These are phyloP conservation scores for Cladosporium phlei DNA, from an alignment of 2,329 filamentous ascomycete genomes.

Conservation along the genomic window DNA sequence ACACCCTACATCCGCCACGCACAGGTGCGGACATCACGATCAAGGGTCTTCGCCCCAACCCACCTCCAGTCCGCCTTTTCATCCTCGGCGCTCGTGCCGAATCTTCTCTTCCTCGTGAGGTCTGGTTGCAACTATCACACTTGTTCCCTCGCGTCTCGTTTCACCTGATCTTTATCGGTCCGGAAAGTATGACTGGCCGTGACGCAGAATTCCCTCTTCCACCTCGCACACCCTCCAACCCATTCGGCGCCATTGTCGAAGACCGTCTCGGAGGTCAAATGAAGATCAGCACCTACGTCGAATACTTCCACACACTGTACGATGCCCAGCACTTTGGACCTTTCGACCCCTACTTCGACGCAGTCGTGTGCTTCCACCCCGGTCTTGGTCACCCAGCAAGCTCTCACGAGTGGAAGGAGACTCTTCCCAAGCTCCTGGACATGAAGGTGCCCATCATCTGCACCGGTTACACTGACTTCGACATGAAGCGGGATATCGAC, in stretches of 20 bases:
- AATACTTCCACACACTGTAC: constrained; percentile 97
- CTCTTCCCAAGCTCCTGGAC: constrained; percentile 81
- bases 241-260: constrained; percentile 90
- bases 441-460: constrained; percentile 93
- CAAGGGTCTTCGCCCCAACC: constrained; percentile 74
- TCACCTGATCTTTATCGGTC: constrained; percentile 90
- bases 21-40: constrained; percentile 69
- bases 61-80: constrained; percentile 87
- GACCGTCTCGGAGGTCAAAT: constrained; percentile 81
- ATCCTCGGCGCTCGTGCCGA: constrained; percentile 94
- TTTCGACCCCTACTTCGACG: constrained; percentile 97
- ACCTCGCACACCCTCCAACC: constrained; percentile 75
- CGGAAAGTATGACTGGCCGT: constrained; percentile 91
- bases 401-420: constrained; percentile 90
- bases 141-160: constrained; percentile 90
- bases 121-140: constrained; percentile 91
- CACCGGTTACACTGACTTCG: constrained; percentile 92
- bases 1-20: constrained; percentile 84
- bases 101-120: constrained; percentile 86
- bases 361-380: constrained; percentile 94
- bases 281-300: constrained; percentile 97
- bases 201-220: constrained; percentile 90
- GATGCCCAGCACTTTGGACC: constrained; percentile 85
- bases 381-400: constrained; percentile 91
- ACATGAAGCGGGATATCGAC: constrained; percentile 87